Conservation (phyloP, 1,139 yeast genomes). For the Taphrina populina region DNA sequence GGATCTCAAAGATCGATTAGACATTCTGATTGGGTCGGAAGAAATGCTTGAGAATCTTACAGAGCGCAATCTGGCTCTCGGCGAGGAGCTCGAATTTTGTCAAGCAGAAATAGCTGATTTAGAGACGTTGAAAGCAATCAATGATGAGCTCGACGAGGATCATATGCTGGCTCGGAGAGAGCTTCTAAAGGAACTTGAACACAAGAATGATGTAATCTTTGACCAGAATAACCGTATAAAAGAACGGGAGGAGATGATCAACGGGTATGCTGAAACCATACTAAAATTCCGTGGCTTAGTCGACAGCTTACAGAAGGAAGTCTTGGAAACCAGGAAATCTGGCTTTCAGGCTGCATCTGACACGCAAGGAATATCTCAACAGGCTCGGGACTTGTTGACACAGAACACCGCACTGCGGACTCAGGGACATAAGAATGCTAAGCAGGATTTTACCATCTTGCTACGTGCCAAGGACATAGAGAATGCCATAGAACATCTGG, state of each 20-base stretch:
- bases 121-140: conserved; percentile 60
- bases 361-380: conserved; percentile 37
- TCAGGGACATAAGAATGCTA: conserved; percentile 40
- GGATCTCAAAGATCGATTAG: conserved; percentile 51
- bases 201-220: conserved; percentile 34
- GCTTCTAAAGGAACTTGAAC: conserved; percentile 50
- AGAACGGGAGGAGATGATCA: conserved; percentile 33
- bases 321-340: conserved; percentile 41
- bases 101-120: conserved; percentile 54
- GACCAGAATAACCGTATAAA: conserved; percentile 39
- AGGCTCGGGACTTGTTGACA: conserved; percentile 41
- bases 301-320: conserved; percentile 42
- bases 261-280: conserved; percentile 43
- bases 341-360: conserved; percentile 39
- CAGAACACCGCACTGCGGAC: conserved; percentile 42
- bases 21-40: conserved; percentile 46
- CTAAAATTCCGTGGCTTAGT: conserved; percentile 44
- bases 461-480: conserved; percentile 41
- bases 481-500: conserved; percentile 43
- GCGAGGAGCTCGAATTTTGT: conserved; percentile 48
- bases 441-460: conserved; percentile 43
- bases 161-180: conserved; percentile 60
- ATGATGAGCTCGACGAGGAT: conserved; percentile 61
- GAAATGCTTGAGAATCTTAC: conserved; percentile 58
- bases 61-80: conserved; percentile 54